Percentiles rank a stretch among this genome's conserved stretches.
phyloP scores from a whole-genome alignment of 768 basidiomycete species.

The Pholiota molesta region DNA sequence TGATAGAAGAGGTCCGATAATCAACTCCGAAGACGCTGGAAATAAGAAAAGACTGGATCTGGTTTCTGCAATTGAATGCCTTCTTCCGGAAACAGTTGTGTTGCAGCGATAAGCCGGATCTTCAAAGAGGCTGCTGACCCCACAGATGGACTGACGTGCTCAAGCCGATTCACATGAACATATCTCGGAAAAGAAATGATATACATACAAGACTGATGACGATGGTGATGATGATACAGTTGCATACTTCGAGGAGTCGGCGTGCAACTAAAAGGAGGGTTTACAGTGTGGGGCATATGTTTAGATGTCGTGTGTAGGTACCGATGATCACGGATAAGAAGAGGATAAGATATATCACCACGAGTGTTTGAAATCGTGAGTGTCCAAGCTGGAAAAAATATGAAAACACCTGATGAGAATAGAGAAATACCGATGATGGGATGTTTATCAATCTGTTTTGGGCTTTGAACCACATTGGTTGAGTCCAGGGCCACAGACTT shows the following conservation, averaged over 20 bases:
- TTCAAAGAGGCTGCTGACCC: background rate
- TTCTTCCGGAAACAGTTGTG: constrained; percentile 7
- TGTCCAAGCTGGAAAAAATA: background rate
- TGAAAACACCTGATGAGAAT: background rate
- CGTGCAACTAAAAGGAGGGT: background rate
- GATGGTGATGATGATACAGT: background rate
- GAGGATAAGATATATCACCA: background rate
- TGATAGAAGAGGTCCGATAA: constrained; percentile 5
- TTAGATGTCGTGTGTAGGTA: background rate
- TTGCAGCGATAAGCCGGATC: constrained; percentile 10
- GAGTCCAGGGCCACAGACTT: constrained; percentile 86
- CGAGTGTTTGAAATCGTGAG: background rate
- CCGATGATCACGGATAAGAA: background rate
- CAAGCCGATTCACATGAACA: constrained; percentile 1
- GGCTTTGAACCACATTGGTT: constrained; percentile 43
- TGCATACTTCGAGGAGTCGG: background rate
- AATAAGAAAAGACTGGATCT: constrained; percentile 5
- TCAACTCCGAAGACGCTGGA: constrained; percentile 1
- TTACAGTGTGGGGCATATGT: background rate
- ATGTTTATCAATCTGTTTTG: constrained; percentile 4
- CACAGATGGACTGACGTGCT: background rate
- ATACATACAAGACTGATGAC: constrained; percentile 4
- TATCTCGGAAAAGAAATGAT: constrained; percentile 1
- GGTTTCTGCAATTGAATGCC: background rate
- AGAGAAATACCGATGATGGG: constrained; percentile 8